Evolutionary conservation across 2,329 filamentous ascomycete species (phyloP), one percentile per base, ranked within the genome.

Genomic region (Sordariomycetes sp.): DNA sequence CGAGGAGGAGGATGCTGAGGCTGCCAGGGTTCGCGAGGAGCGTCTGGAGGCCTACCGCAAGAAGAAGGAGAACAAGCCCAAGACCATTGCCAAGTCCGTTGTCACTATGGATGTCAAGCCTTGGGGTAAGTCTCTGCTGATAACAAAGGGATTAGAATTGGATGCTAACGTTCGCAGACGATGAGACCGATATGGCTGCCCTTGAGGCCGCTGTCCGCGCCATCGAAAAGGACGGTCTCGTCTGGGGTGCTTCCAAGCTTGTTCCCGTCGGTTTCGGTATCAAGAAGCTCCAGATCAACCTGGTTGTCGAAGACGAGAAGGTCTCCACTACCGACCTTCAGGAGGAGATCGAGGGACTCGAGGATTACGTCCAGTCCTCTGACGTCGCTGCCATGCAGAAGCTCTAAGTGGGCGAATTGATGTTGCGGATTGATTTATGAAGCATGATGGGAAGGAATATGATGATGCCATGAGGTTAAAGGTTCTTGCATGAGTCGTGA

Each of bases 201-300:
- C 72, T 98, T 40, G 86, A 94, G 72, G 71, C 64, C 21, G 70
- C 80, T 45, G 88, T 96, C 50, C 83, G 86, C 54, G 64, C 69
- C 47, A 90, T 96, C 50, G 77, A 90, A 66, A 79, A 83, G 74
- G 90, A 96, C 32, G 92, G 92, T 68, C 85, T 98, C 43, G 80
- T 93, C 45, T 98, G 92, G 92, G 90, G 90, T 79, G 79, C 72
- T 46, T 88, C 84, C 62, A 85, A 92, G 74, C 72, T 94, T 46
- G 81, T 94, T 34, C 63, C 88, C 47, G 81, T 98, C 53, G 90
- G 88, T 55, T 98, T 86, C 75, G 92, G 92, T 74, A 93, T 98
- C 74, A 92, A 85, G 76, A 96, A 96, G 79, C 80, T 98, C 45
- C 90, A 96, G 77, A 94, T 98, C 73, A 96, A 86, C 81, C 67